Base-by-base conservation (phyloP, 1,284 basidiomycete species). In the Peniophora sp. region DNA sequence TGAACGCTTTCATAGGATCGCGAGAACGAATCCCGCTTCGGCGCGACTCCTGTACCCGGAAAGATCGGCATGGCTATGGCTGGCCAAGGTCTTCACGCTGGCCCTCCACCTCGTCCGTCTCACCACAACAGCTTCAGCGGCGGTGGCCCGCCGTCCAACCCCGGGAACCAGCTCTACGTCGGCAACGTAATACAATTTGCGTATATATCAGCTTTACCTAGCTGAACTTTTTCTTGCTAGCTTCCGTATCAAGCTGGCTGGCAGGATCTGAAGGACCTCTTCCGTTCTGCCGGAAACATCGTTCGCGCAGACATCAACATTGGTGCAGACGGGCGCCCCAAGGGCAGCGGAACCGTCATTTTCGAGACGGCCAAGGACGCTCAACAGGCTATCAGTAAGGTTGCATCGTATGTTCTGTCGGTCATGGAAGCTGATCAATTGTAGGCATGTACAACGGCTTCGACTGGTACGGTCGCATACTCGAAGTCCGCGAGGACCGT, bases 221-320 rank as follows among this genome's bases (percentile, higher is more conserved):
- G 17, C n/a, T 14, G 42, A 48, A 34, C 47, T 20, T 24, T 11
- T 41, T 42, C 53, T 49, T 51, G 8, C n/a, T 60, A 97, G 93
- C 69, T 97, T 20, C 96, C 95, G 1, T 91, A 91, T 62, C 92
- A 94, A 68, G 93, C 93, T 27, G 92, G 92, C 37, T 99, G 96
- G 96, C 96, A 99, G 68, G 96, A 99, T 65, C 75, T 99, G 53
- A 99, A 98, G 67, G 95, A 98, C 66, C 74, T 98, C 27, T 97
- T 98, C 83, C 84, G 95, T 51, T 83, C 89, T 27, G 92, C 95
- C 37, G 95, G 96, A 23, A 92, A 90, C 62, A 93, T 97, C 60
- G 82, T 97, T 54, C 83, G 95, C 37, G 93, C 96, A 51, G 95
- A 99, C 65, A 88, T 97, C 60, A 93, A 94, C 61, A 88, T 94